phyloP scores from a whole-genome alignment of 139 green algal species.

The Chlorella sp. region DNA sequence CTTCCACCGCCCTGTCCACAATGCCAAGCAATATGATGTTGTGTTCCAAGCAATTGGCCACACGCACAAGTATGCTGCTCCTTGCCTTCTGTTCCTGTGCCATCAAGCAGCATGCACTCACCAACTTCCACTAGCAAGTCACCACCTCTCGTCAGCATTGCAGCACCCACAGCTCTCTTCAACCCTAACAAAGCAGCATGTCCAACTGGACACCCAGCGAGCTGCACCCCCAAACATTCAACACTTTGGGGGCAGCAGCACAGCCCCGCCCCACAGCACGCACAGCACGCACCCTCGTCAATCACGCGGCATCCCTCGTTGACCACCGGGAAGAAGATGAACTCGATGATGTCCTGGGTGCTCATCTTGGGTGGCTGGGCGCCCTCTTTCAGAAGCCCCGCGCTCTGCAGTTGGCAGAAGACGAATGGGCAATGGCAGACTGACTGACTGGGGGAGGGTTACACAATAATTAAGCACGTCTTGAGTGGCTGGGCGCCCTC shows the following conservation, averaged over 20 bases:
- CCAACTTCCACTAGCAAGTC: too few relatives aligned
- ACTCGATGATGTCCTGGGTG: slow-evolving; percentile 92
- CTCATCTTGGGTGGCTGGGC: slow-evolving; percentile 28
- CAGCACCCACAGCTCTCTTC: neutral
- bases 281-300: slow-evolving; percentile 44
- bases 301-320: slow-evolving; percentile 92
- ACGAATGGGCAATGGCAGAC: too few relatives aligned
- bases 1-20: too few relatives aligned
- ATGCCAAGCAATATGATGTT: neutral
- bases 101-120: too few relatives aligned
- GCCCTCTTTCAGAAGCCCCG: slow-evolving; percentile 47
- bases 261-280: too few relatives aligned
- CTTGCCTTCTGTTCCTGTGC: too few relatives aligned
- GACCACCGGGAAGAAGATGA: slow-evolving; percentile 98
- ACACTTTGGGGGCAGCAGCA: too few relatives aligned
- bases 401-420: slow-evolving; percentile 22
- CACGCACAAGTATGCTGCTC: too few relatives aligned
- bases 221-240: neutral
- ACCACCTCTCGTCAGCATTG: too few relatives aligned
- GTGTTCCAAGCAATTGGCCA: neutral
- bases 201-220: too few relatives aligned
- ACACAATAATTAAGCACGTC: slow-evolving; percentile 15
- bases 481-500: slow-evolving; percentile 19
- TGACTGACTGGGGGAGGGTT: too few relatives aligned
- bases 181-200: neutral